A percentile compares a stretch with the other conserved stretches of the same genome.
phyloP scores from a whole-genome alignment of 345 rosid genomes.

The Dimocarpus longan region DNA sequence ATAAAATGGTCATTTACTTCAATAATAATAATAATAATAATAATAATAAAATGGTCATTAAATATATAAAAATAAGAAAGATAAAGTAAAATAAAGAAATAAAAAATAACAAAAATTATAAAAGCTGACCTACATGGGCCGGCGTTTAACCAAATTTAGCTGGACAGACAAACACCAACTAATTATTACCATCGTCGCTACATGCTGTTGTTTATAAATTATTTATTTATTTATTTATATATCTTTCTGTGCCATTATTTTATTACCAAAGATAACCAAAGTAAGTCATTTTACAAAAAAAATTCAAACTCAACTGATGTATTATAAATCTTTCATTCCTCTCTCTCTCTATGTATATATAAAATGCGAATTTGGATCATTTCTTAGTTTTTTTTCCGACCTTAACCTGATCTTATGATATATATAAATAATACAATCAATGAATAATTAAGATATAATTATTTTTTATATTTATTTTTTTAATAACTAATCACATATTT shows the following conservation, averaged over 20 bases:
- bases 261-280: constrained; percentile 8
- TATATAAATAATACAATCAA: too few relatives aligned
- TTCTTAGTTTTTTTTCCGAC: too few relatives aligned
- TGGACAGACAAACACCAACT: constrained; percentile 55
- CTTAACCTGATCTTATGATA: too few relatives aligned
- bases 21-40: too few relatives aligned
- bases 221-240: constrained; percentile 21
- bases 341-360: too few relatives aligned
- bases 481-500: too few relatives aligned
- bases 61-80: background rate
- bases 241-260: constrained; percentile 51
- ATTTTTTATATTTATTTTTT: too few relatives aligned
- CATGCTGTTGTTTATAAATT: constrained; percentile 47
- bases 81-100: background rate
- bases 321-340: too few relatives aligned
- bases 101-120: background rate
- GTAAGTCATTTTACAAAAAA: too few relatives aligned
- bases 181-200: constrained; percentile 55
- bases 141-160: constrained; percentile 53
- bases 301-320: too few relatives aligned
- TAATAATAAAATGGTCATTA: background rate
- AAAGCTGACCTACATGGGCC: constrained; percentile 45
- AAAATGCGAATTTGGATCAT: too few relatives aligned
- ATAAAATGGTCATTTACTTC: background rate
- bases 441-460: too few relatives aligned